Evolutionary conservation across 2,329 filamentous ascomycete genomes (phyloP), one percentile per base, ranked within the genome.

Genomic region (Nannizziopsis barbatae): DNA sequence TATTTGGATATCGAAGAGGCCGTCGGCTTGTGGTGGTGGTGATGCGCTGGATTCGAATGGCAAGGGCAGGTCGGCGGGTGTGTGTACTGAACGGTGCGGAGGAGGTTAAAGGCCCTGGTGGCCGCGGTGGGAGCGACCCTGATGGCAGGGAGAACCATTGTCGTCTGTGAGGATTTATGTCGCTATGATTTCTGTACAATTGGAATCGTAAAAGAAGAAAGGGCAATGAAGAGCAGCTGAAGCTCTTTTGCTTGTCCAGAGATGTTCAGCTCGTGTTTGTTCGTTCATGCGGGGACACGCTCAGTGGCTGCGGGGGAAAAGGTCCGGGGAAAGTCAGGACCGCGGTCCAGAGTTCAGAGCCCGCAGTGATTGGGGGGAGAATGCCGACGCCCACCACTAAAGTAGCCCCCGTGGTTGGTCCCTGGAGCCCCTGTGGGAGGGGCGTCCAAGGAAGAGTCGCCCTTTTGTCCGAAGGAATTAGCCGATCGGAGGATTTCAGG

Each of bases 11-110:
- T 30, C 7, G 45, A 46, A 12, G 47, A 48, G 15, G 20, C 18
- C 36, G 48, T 39, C 5, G 64, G 64, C 55, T 69, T 62, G 56
- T 87, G 80, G 56, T 90, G 83, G 56, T 89, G 81, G 57, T 90
- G 84, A 62, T 90, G 80, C 45, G 77, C 77, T 9, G 88, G 86
- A 59, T 95, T 95, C 38, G 85, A 84, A 64, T 98, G 92, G 67
- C 92, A 96, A 1, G 92, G 92, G 62, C 89, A 95, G 46, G 76
- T 80, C 5, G 87, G 87, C 50, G 86, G 88, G 63, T 92, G 90
- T 1, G 83, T 84, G 65, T 83, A 93, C 66, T 94, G 90, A 48
- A 98, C 80, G n/a, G 90, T 89, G 47, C 86, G 82, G 43, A 96
- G 80, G 47, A 86, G 75, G 56, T 77, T 70, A 49, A 81, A 57